These are phyloP conservation scores for Alternaria infectoria DNA, from an alignment of 2,329 filamentous ascomycete genomes.

Conservation along the genomic window DNA sequence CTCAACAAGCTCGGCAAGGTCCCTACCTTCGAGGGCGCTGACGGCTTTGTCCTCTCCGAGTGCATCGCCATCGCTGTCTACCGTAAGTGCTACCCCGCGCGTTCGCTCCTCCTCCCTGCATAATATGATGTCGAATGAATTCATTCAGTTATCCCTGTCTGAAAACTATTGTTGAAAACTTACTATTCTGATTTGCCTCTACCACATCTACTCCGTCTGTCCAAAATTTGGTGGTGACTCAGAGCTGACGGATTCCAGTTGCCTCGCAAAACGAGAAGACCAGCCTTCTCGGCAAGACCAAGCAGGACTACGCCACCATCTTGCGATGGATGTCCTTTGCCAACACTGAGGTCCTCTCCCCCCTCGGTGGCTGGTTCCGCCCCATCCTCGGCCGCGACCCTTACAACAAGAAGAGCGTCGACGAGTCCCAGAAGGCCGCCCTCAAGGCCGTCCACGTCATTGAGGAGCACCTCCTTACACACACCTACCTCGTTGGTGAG, in stretches of 20 bases:
- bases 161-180: slow-evolving; percentile 88
- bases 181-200: slow-evolving; percentile 85
- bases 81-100: slow-evolving; percentile 68
- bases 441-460: slow-evolving; percentile 73
- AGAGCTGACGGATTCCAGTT: slow-evolving; percentile 63
- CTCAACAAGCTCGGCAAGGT: slow-evolving; percentile 88
- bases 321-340: slow-evolving; percentile 97
- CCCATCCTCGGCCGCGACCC: slow-evolving; percentile 80
- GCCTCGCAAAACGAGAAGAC: slow-evolving; percentile 99
- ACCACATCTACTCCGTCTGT: slow-evolving; percentile 14
- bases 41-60: slow-evolving; percentile 90
- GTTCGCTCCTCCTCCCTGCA: slow-evolving; percentile 15
- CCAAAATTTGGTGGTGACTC: slow-evolving; percentile 35
- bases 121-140: slow-evolving; percentile 71
- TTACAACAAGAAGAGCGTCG: slow-evolving; percentile 98
- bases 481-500: slow-evolving; percentile 98
- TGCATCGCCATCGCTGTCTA: slow-evolving; percentile 96
- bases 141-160: slow-evolving; percentile 79
- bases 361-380: slow-evolving; percentile 80
- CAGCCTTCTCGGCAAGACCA: slow-evolving; percentile 98
- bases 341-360: slow-evolving; percentile 83
- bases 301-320: slow-evolving; percentile 99
- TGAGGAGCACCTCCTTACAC: slow-evolving; percentile 86
- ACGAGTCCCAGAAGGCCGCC: slow-evolving; percentile 75
- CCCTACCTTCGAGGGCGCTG: slow-evolving; percentile 88